Evolutionary conservation across 2,329 filamentous ascomycete species (phyloP).

Genomic region (Pseudopithomyces maydicus): DNA sequence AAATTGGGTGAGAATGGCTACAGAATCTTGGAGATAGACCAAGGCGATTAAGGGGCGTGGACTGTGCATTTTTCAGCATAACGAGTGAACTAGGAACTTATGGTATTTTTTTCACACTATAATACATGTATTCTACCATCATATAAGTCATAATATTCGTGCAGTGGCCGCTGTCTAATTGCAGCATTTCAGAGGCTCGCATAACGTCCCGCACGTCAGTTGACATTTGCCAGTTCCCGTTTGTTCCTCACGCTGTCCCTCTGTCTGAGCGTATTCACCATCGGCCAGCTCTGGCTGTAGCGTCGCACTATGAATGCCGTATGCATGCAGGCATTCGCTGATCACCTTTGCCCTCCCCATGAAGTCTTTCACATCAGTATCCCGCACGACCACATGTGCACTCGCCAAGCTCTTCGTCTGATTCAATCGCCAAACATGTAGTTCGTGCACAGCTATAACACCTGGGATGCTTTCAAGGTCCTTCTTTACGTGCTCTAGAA

Average conservation of each 20-base stretch:
- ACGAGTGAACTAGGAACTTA: too few relatives aligned
- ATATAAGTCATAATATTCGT: background rate
- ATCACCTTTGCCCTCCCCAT: constrained; percentile 65
- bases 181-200: constrained; percentile 60
- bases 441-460: constrained; percentile 69
- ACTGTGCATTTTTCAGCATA: too few relatives aligned
- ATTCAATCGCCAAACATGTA: constrained; percentile 76
- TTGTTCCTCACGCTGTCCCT: constrained; percentile 3
- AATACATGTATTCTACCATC: background rate
- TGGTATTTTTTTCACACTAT: background rate
- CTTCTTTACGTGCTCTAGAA: constrained; percentile 66
- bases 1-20: background rate
- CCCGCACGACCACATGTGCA: constrained; percentile 69
- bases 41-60: background rate
- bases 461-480: constrained; percentile 73
- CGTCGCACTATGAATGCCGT: constrained; percentile 74
- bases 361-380: constrained; percentile 63
- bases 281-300: constrained; percentile 67
- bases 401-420: constrained; percentile 73
- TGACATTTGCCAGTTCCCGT: constrained; percentile 51
- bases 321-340: constrained; percentile 72
- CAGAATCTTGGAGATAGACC: background rate
- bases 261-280: background rate
- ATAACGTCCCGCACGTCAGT: constrained; percentile 58
- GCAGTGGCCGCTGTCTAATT: constrained; percentile 23